Conservation (phyloP, 208 protist species). For the Acanthamoeba polyphaga region DNA sequence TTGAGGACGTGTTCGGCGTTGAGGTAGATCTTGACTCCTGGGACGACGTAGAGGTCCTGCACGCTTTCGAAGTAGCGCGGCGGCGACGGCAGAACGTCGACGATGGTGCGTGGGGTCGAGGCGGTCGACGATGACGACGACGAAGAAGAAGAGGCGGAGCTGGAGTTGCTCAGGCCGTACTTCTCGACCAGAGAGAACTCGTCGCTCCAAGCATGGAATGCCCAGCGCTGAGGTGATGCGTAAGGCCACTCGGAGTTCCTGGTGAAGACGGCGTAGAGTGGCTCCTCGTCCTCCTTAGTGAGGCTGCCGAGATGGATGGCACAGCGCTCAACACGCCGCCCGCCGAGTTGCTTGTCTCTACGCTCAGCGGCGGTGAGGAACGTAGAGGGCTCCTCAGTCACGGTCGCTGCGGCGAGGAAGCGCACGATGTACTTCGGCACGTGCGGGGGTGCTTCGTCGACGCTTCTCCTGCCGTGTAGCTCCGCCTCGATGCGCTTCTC, state of each 20-base stretch:
- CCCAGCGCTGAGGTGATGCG: background rate
- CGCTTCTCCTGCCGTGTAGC: background rate
- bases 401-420: conserved; percentile 1
- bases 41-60: conserved; percentile 49
- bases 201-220: conserved; percentile 16
- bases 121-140: background rate
- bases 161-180: conserved; percentile 27
- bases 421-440: background rate
- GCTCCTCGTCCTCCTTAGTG: conserved; percentile 67
- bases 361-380: background rate
- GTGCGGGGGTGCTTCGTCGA: background rate
- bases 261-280: conserved; percentile 64
- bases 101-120: background rate
- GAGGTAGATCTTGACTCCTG: background rate
- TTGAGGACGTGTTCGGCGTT: conserved; percentile 42
- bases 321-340: conserved; percentile 23
- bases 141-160: background rate
- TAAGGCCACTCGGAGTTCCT: conserved; percentile 34
- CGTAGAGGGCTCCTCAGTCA: background rate
- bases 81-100: background rate
- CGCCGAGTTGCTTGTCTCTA: background rate
- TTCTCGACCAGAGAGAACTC: conserved; percentile 19
- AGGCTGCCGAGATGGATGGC: conserved; percentile 50
- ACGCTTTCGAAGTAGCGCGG: conserved; percentile 55
- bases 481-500: conserved; percentile 44